Evolutionary conservation across 805 yeast genomes (phyloP), one percentile per base, ranked within the genome.

Genomic region (Kluyveromyces siamensis): DNA sequence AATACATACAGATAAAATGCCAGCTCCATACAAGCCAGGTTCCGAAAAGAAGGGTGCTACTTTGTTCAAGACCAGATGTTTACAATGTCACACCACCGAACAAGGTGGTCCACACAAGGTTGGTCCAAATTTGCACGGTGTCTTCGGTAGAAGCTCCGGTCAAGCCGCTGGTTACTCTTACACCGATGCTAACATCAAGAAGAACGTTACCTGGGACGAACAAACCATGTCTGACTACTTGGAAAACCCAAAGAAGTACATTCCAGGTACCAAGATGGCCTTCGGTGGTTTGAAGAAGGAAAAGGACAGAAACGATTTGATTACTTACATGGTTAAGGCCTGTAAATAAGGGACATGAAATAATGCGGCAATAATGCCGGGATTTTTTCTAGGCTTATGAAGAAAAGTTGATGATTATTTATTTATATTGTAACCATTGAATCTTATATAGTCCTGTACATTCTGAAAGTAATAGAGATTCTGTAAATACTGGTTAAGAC

Each of bases 191-290:
- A 91, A 91, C 87, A 87, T 87, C 81, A 84, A 84, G 78, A 89
- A 89, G 76, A 95, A 89, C 68, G 95, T 93, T 55, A 62, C 63
- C 52, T 93, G 99, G 99, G 62, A 67, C 59, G 89, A 82, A 67
- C 89, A 89, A 70, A 80, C 88, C 72, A 80, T 93, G 85, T 79
- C 84, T 63, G 96, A 87, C 72, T 93, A 93, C 84, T 82, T 93
- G 74, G 95, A 86, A 76, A 93, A 93, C 87, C 99, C 99, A 77
- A 93, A 93, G 95, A 93, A 93, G 79, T 93, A 89, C 80, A 89
- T 93, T 63, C 99, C 99, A 71, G 99, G 99, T 74, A 93, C 98
- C 79, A 93, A 93, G 86, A 93, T 93, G 99, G 98, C 99, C 58
- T 93, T 91, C 66, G 99, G 96, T 77, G 99, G 99, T 78, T 82